Conservation (phyloP, 2,329 filamentous ascomycete genomes). For the Penicillium fuscoglaucum region DNA sequence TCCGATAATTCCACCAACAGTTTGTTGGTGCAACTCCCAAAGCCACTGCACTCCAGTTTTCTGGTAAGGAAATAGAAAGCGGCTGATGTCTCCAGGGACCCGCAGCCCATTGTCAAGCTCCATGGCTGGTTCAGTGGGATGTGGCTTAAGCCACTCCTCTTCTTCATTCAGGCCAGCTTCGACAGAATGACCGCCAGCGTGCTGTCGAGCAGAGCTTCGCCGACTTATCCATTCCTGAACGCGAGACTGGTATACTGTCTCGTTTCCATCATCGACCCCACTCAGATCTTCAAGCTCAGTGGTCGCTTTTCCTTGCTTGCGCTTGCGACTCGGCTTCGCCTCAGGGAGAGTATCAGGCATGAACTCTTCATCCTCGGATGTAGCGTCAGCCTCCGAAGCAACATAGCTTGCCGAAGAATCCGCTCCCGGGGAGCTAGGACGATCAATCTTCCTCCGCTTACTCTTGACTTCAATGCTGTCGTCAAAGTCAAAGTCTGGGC, state of each 20-base stretch:
- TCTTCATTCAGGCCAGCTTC: constrained; percentile 34
- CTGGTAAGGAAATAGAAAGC: constrained; percentile 92
- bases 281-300: constrained; percentile 56
- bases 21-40: constrained; percentile 84
- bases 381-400: constrained; percentile 32
- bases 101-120: constrained; percentile 75
- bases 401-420: constrained; percentile 39
- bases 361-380: constrained; percentile 40
- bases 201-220: constrained; percentile 60
- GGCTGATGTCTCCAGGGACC: constrained; percentile 88
- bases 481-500: constrained; percentile 68
- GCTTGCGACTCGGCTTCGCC: constrained; percentile 17
- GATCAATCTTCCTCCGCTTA: constrained; percentile 40
- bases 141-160: constrained; percentile 78
- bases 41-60: constrained; percentile 97
- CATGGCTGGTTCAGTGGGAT: constrained; percentile 59
- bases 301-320: constrained; percentile 35
- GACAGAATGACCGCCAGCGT: constrained; percentile 41
- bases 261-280: constrained; percentile 84
- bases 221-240: constrained; percentile 72
- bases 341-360: constrained; percentile 32
- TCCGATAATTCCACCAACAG: constrained; percentile 89
- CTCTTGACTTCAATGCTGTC: constrained; percentile 22
- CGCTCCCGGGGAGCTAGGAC: constrained; percentile 10
- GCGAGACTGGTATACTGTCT: constrained; percentile 73